Percentiles rank a stretch among this genome's conserved stretches.
Conservation (phyloP, 768 basidiomycete species). For the Galerina sulciceps region DNA sequence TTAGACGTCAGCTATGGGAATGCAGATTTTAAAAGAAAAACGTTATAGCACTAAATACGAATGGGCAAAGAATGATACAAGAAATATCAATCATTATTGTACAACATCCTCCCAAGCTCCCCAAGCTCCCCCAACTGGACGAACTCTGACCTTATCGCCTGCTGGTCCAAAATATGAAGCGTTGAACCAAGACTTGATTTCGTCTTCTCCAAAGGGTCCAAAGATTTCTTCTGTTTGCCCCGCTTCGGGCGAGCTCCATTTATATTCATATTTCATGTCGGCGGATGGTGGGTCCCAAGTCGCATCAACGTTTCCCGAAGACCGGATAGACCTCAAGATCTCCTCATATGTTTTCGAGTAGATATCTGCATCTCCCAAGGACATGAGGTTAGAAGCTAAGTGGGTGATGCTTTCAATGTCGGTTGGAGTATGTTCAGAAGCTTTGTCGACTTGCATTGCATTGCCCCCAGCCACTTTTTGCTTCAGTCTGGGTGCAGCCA, state of each 20-base stretch:
- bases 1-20: conserved; percentile 34
- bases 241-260: conserved; percentile 66
- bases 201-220: conserved; percentile 82
- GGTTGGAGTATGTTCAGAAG: conserved; percentile 34
- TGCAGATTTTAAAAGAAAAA: neutral
- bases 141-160: conserved; percentile 81
- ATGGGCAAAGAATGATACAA: conserved; percentile 21
- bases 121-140: conserved; percentile 74
- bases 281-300: conserved; percentile 81
- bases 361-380: conserved; percentile 82
- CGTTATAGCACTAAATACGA: conserved; percentile 7
- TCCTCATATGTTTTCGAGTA: conserved; percentile 89
- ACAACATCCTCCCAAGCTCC: conserved; percentile 71
- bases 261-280: conserved; percentile 79
- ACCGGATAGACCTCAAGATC: conserved; percentile 75
- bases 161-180: conserved; percentile 79
- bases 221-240: conserved; percentile 57
- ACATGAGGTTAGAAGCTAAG: conserved; percentile 87
- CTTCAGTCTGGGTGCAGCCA: conserved; percentile 26
- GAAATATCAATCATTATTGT: conserved; percentile 30
- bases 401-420: conserved; percentile 84
- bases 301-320: conserved; percentile 67
- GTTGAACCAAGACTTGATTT: conserved; percentile 80
- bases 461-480: conserved; percentile 29
- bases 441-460: conserved; percentile 57